Base-by-base conservation (phyloP, 2,329 filamentous ascomycete species). In the Fusarium zealandicum region DNA sequence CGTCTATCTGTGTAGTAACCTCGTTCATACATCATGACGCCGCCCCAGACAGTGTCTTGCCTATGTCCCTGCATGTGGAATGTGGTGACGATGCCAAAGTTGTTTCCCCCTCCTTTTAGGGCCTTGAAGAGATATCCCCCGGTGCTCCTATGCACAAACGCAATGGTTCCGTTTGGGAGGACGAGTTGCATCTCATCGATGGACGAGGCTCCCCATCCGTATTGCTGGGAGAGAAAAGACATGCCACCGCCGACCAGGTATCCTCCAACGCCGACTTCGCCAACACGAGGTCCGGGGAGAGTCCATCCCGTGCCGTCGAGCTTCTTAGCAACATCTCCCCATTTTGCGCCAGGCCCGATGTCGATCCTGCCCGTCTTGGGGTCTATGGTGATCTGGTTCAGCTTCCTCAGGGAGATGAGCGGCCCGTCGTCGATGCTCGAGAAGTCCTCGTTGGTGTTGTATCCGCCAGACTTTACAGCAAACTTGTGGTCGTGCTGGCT, bases 51-150 rank as follows among this genome's bases (percentile, higher is more conserved):
- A 16, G 75, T 50, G 20, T 70, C 74, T 18, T 78, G 73, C 3
- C 64, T 69, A 61, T 76, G 74, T 0, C 76, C 76, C 57, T 76
- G 69, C 11, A 83, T 65, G 7, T 76, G 65, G 60, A 79, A 80
- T 5, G 72, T 71, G 4, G 65, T 79, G 6, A 81, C 76, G 56
- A 82, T 75, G 37, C 81, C 82, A 55, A 80, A 84, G 64, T 82
- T 84, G 68, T 78, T 82, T n/a, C 79, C 78, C 13, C 84, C 83
- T 9, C 83, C 84, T 50, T 80, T 79, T 4, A 86, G 74, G 1
- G 79, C 81, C 57, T 73, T 74, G 68, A 74, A 85, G 6, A 87
- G 72, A 50, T 85, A 82, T 0, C 74, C 53, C 54, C 85, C 70
- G 8, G 71, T 64, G 1, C 63, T 64, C 5, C 66, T 61, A 13